Evolutionary conservation across 208 protist species (phyloP), one percentile per base, ranked within the genome.

Genomic region (Lotmaria passim): DNA sequence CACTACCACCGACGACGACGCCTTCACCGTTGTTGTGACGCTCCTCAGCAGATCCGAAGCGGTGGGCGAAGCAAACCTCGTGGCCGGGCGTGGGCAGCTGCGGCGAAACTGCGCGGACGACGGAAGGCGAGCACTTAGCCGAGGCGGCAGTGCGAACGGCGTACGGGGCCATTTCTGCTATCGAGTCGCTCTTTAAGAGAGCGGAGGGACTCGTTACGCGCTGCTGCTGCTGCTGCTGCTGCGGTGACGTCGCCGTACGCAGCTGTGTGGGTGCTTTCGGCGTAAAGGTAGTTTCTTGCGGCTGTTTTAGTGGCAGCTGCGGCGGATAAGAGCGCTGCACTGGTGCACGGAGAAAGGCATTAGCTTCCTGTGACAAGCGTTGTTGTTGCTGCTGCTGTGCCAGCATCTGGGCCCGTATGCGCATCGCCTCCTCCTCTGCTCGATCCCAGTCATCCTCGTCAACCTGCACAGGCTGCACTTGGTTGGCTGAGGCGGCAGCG

Each of bases 61-160:
- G 31, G 46, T 53, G 46, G 10, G 23, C 46, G 4, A 46, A 66
- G 60, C 34, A 56, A 34, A 66, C 23, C 21, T 56, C 47, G 19
- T 8, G 28, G 14, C 19, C 17, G 0, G 58, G 10, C 0, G n/a
- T 44, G 21, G 31, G 53, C 19, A 17, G 14, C 8, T 43, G 53
- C 7, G 30, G 33, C 1, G 53, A 33, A 14, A 33, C 7, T 4
- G 33, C 4, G 26, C 43, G 58, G 8, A 24, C 2, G 7, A 11
- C 28, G 1, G 34, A 21, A 1, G 44, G 52, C 10, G 60, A 55
- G 31, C 60, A 39, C 19, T 68, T 28, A 7, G 52, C 58, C 0
- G 60, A 75, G 19, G 69, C 46, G 7, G 69, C 43, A 14, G 61
- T 69, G 43, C 46, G 61, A 1, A 57, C 26, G 14, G 61, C 43